Evolutionary conservation across 768 basidiomycete genomes (phyloP), one percentile per base, ranked within the genome.

Genomic region (Mycena rosella): DNA sequence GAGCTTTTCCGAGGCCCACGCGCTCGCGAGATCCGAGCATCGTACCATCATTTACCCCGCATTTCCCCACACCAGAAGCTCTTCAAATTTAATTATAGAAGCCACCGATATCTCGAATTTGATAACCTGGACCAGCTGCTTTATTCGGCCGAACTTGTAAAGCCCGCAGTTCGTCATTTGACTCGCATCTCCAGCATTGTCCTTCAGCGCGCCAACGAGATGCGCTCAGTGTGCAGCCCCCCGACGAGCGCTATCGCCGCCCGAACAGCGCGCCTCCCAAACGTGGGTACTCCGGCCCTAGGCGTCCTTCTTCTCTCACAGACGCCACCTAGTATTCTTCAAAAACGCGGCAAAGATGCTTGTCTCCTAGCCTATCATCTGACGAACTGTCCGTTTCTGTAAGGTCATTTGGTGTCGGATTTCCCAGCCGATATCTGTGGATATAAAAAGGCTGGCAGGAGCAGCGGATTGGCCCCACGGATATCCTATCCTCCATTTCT

Each of bases 41-140:
- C 55, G 47, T 9, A 55, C 27, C 60, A 48, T 42, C 24, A 44
- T 53, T 64, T 71, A 64, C 69, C 65, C 69, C 69, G 65, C 69
- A 63, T 70, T 63, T 67, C 69, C 65, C 65, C 69, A 67, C 65
- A 66, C 30, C 42, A 61, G 55, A 53, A 67, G 45, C 61, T 10
- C 3, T 2, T 29, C 32, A 2, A 51, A 62, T 42, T 62, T 29
- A 67, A 71, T 62, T 60, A 52, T 70, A 61, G 69, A 70, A 66
- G 49, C 59, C 7, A 22, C n/a, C 30, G 17, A 47, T 54, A 44
- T 30, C 20, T 17, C 44, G 68, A 58, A 65, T 57, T 58, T 61
- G 53, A 62, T 65, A 47, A 49, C 7, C 17, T 54, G 17, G 29
- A 45, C 49, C 36, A 68, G 22, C 51, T 62, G 66, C 11, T 29